A percentile compares a stretch with the other conserved stretches of the same genome.
Conservation (phyloP, 495 filamentous ascomycete genomes). For the Cercophora scortea region DNA sequence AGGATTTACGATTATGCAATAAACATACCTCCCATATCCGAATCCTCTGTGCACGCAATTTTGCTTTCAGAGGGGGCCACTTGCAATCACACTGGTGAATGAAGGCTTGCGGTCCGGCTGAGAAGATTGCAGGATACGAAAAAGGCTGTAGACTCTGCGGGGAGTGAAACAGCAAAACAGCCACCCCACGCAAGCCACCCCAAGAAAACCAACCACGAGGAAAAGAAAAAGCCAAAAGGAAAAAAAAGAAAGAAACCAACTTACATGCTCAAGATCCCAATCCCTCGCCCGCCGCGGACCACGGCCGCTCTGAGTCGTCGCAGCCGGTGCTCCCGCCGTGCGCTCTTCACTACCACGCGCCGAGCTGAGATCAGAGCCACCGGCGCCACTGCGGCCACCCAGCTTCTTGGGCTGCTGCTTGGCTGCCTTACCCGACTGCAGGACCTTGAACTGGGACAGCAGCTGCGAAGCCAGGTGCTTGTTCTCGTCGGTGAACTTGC, state of each 20-base stretch:
- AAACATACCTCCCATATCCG: too few relatives aligned
- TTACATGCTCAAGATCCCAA: constrained; percentile 78
- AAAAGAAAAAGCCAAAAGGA: constrained; percentile 7
- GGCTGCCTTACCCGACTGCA: constrained; percentile 32
- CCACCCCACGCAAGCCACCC: neutral
- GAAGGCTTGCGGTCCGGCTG: too few relatives aligned
- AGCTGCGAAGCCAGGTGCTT: constrained; percentile 70
- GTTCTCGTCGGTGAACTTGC: constrained; percentile 93
- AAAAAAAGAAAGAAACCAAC: constrained; percentile 26
- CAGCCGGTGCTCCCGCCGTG: constrained; percentile 42
- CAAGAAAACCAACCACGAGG: neutral
- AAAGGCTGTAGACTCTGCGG: too few relatives aligned
- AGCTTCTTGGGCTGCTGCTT: constrained; percentile 50
- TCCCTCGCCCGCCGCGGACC: constrained; percentile 64
- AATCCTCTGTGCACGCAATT: too few relatives aligned
- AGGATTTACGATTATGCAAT: too few relatives aligned
- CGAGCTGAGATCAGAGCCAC: constrained; percentile 69
- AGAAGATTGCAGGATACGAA: too few relatives aligned
- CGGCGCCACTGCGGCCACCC: constrained; percentile 34
- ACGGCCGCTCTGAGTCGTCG: constrained; percentile 53
- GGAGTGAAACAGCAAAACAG: neutral
- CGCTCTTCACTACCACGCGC: constrained; percentile 82
- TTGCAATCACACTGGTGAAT: too few relatives aligned
- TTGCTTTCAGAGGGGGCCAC: too few relatives aligned
- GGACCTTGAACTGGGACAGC: constrained; percentile 44